A percentile compares a stretch with the other conserved stretches of the same genome.
phyloP scores from a whole-genome alignment of 1,284 basidiomycete species.

The Apiotrichum siamense region DNA sequence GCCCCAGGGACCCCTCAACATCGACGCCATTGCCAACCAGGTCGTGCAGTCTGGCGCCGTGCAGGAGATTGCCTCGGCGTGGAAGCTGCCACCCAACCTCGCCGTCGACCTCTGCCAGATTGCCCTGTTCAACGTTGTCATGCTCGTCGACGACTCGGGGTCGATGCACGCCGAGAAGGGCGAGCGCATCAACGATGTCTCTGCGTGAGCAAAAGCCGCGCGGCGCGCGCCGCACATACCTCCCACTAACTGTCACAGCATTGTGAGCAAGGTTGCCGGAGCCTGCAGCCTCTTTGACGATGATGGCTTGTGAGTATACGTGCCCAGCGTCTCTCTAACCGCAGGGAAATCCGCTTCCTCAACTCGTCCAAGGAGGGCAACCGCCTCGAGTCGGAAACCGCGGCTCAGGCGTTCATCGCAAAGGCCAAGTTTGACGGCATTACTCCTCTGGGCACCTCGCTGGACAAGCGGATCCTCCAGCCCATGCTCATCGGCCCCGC shows the following conservation, averaged over 20 bases:
- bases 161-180: conserved; percentile 45
- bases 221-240: not conserved
- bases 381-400: conserved; percentile 42
- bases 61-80: conserved; percentile 43
- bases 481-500: conserved; percentile 7
- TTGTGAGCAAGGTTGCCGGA: conserved; percentile 45
- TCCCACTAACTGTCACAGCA: conserved; percentile 15
- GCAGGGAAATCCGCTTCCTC: conserved; percentile 46
- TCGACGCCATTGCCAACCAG: conserved; percentile 42
- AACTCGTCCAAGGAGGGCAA: conserved; percentile 48
- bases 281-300: conserved; percentile 48
- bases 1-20: conserved; percentile 35
- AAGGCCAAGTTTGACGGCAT: conserved; percentile 33
- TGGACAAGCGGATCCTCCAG: conserved; percentile 6
- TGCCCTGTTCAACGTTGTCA: conserved; percentile 42
- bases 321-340: conserved; percentile 20
- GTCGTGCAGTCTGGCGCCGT: conserved; percentile 46
- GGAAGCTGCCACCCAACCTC: conserved; percentile 47
- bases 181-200: conserved; percentile 47
- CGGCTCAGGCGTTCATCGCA: conserved; percentile 27
- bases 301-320: conserved; percentile 40
- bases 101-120: conserved; percentile 47
- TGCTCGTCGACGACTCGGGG: conserved; percentile 48
- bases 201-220: conserved; percentile 28
- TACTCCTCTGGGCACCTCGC: conserved; percentile 11